A percentile compares a stretch with the other conserved stretches of the same genome.
phyloP scores from a whole-genome alignment of 257 asterid genomes.

The Oldenlandia corymbosa region DNA sequence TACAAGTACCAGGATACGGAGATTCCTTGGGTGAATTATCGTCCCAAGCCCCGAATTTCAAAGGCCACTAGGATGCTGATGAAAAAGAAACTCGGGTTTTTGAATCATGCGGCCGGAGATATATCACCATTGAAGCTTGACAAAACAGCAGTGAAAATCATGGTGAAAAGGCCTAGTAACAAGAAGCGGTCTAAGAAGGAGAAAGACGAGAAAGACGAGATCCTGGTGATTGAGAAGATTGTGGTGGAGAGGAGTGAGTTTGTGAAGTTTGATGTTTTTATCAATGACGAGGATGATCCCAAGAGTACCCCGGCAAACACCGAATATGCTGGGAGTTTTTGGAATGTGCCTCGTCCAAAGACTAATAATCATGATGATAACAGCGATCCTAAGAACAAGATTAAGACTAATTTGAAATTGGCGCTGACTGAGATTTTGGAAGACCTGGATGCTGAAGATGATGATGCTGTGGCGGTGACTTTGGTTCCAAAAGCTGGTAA shows the following conservation, averaged over 20 bases:
- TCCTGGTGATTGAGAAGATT: constrained; percentile 45
- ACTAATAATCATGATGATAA: no score
- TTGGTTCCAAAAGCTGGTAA: constrained; percentile 42
- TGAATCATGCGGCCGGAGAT: constrained; percentile 34
- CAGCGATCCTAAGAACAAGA: no score
- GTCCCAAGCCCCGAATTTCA: constrained; percentile 52
- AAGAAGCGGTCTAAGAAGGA: constrained; percentile 58
- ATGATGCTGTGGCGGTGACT: constrained; percentile 41
- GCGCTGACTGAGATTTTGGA: constrained; percentile 49
- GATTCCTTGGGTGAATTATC: constrained; percentile 46
- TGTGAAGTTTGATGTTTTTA: constrained; percentile 49
- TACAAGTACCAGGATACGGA: constrained; percentile 50
- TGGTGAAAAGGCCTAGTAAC: constrained; percentile 59
- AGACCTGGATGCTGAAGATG: constrained; percentile 54
- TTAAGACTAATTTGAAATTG: constrained; percentile 38
- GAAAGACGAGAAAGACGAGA: constrained; percentile 56
- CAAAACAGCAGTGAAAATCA: constrained; percentile 31
- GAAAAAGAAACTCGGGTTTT: constrained; percentile 39
- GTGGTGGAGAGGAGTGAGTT: constrained; percentile 23
- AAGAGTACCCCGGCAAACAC: constrained; percentile 31
- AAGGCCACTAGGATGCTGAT: constrained; percentile 29
- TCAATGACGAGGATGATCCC: constrained; percentile 56
- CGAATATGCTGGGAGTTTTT: constrained; percentile 61
- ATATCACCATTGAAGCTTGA: constrained; percentile 53
- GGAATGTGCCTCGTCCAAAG: no score